Conservation (phyloP, 78 protist species). For the Dictyostelium intermedium region DNA sequence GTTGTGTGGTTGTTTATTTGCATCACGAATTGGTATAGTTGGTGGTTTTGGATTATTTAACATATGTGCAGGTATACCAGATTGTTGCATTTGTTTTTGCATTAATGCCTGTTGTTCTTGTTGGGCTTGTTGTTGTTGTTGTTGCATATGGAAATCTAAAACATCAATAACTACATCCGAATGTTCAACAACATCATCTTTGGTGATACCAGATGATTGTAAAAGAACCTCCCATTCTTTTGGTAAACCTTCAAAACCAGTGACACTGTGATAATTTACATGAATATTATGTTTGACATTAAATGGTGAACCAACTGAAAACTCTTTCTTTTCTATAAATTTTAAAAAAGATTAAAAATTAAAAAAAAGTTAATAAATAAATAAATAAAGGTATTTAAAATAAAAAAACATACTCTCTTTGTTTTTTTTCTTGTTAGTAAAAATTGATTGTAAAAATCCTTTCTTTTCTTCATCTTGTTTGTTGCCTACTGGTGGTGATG, state of each 20-base stretch:
- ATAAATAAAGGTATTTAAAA: background rate
- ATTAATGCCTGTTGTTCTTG: background rate
- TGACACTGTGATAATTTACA: conserved; percentile 77
- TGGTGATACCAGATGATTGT: conserved; percentile 74
- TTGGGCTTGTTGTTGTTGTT: conserved; percentile 7
- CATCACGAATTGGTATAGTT: conserved; percentile 27
- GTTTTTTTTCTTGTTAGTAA: conserved; percentile 7
- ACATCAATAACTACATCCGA: conserved; percentile 81
- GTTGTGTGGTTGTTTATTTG: background rate
- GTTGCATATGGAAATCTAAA: conserved; percentile 73
- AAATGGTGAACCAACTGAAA: conserved; percentile 80
- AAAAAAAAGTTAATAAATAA: background rate
- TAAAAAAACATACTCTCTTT: conserved; percentile 25
- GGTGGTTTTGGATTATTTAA: conserved; percentile 26
- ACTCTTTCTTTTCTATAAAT: conserved; percentile 36
- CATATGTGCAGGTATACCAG: conserved; percentile 15
- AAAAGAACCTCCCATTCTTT: conserved; percentile 84
- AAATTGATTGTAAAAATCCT: conserved; percentile 24
- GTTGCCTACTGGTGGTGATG: conserved; percentile 46
- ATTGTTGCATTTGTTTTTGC: background rate
- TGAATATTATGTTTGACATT: conserved; percentile 86
- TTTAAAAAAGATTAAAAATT: background rate
- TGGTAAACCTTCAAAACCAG: conserved; percentile 88
- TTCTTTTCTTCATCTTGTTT: conserved; percentile 41
- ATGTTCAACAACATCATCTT: conserved; percentile 67